Conservation (phyloP, 2,329 filamentous ascomycete genomes). For the Pseudocercospora vitis region DNA sequence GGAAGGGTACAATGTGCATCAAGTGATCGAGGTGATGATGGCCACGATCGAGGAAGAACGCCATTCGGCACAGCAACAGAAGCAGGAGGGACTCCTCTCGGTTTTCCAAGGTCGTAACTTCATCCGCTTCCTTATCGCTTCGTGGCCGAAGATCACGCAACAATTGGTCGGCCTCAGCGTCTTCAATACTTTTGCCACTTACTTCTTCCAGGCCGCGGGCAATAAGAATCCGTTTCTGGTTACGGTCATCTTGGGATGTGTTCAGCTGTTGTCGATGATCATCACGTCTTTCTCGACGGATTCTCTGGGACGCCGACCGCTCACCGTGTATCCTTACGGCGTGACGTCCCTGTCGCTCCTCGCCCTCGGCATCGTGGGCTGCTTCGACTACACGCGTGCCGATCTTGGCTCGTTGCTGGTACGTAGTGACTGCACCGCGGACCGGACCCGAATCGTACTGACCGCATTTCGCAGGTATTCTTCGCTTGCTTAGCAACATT, state of each 20-base stretch:
- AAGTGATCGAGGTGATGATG: constrained; percentile 41
- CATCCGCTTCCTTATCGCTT: constrained; percentile 41
- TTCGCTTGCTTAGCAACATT: constrained; percentile 47
- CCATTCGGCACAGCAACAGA: constrained; percentile 32
- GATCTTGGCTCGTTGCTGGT: constrained; percentile 42
- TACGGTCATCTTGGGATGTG: constrained; percentile 45
- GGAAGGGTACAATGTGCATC: constrained; percentile 37
- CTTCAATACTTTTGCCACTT: constrained; percentile 44
- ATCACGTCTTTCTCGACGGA: constrained; percentile 41
- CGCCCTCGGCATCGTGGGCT: constrained; percentile 43
- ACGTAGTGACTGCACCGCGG: background rate
- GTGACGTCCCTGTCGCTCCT: constrained; percentile 41
- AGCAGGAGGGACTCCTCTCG: constrained; percentile 32
- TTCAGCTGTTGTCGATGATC: constrained; percentile 47
- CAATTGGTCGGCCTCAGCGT: constrained; percentile 44
- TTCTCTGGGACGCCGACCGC: constrained; percentile 7
- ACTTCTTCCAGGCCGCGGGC: constrained; percentile 46
- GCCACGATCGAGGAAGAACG: constrained; percentile 40
- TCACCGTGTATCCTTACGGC: constrained; percentile 45
- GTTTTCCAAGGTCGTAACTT: constrained; percentile 44
- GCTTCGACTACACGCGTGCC: constrained; percentile 42
- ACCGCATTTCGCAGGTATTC: constrained; percentile 29
- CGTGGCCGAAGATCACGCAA: constrained; percentile 45
- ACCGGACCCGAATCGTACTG: background rate
- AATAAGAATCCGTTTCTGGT: constrained; percentile 46